Evolutionary conservation across 345 rosid genomes (phyloP).

Genomic region (Salix koriyanagi): DNA sequence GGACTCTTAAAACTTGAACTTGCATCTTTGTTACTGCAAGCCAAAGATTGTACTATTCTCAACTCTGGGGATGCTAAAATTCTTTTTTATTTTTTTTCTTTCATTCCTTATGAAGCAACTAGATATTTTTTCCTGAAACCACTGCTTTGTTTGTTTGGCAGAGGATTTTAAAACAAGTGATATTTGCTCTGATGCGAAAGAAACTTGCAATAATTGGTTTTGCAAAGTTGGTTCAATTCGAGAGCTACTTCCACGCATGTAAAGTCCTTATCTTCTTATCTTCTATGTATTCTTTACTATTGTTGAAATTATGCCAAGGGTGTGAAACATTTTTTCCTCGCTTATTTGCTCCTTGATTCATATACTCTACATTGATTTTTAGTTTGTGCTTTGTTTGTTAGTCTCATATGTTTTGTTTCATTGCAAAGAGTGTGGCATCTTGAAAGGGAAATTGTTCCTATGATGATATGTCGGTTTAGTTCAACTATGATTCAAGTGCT

Average conservation of each 20-base stretch:
- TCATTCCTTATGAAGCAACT: not conserved
- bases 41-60: no score
- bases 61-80: not conserved
- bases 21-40: no score
- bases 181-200: conserved; percentile 70
- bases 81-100: not conserved
- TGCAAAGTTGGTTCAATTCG: conserved; percentile 72
- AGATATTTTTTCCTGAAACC: conserved; percentile 16
- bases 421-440: not conserved
- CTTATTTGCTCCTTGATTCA: not conserved
- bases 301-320: not conserved
- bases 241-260: conserved; percentile 97
- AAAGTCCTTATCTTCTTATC: conserved; percentile 22
- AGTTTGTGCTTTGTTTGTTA: not conserved
- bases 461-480: no score
- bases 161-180: conserved; percentile 64
- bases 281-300: conserved; percentile 3
- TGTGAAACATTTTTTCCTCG: not conserved
- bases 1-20: no score
- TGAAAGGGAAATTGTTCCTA: no score
- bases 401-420: not conserved
- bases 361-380: not conserved
- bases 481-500: no score
- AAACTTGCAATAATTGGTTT: conserved; percentile 91
- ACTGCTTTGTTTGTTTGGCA: conserved; percentile 31